Evolutionary conservation across 2,329 filamentous ascomycete species (phyloP).

Genomic region (Tolypocladium nubicola): DNA sequence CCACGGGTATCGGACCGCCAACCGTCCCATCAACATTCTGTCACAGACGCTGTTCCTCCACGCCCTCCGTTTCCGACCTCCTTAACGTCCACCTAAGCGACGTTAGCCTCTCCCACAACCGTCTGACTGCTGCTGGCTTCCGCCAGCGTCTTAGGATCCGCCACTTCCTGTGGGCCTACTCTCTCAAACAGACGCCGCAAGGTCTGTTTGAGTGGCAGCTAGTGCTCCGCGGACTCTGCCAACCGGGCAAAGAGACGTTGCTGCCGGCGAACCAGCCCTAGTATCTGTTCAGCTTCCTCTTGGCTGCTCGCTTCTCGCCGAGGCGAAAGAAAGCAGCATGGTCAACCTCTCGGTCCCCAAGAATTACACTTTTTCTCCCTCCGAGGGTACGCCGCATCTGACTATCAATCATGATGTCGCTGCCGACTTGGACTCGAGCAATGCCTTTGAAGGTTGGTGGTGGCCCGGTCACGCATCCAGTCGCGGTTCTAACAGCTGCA

Average conservation of each 20-base stretch:
- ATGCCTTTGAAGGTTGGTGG: slow-evolving; percentile 76
- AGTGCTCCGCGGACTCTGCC: slow-evolving; percentile 74
- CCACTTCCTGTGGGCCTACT: slow-evolving; percentile 84
- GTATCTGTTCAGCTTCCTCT: background rate
- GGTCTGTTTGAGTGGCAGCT: slow-evolving; percentile 96
- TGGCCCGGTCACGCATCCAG: too few relatives aligned
- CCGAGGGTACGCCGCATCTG: slow-evolving; percentile 75
- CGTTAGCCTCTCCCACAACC: slow-evolving; percentile 34
- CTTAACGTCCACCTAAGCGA: slow-evolving; percentile 73
- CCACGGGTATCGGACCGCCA: slow-evolving; percentile 71
- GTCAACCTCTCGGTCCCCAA: slow-evolving; percentile 70
- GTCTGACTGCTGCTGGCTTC: slow-evolving; percentile 65
- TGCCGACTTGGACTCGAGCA: slow-evolving; percentile 84
- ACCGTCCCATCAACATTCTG: slow-evolving; percentile 72
- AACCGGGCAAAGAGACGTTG: slow-evolving; percentile 18
- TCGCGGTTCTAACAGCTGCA: slow-evolving; percentile 18
- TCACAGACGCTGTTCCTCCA: slow-evolving; percentile 72
- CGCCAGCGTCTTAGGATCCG: slow-evolving; percentile 62
- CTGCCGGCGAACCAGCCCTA: background rate
- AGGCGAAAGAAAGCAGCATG: slow-evolving; percentile 39
- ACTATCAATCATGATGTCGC: slow-evolving; percentile 96
- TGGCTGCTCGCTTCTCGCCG: background rate
- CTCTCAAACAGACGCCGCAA: slow-evolving; percentile 89
- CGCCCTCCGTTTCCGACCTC: slow-evolving; percentile 74
- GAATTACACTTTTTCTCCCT: slow-evolving; percentile 74